Base-by-base conservation (phyloP, 129 eudicot genomes). In the Centella asiatica region DNA sequence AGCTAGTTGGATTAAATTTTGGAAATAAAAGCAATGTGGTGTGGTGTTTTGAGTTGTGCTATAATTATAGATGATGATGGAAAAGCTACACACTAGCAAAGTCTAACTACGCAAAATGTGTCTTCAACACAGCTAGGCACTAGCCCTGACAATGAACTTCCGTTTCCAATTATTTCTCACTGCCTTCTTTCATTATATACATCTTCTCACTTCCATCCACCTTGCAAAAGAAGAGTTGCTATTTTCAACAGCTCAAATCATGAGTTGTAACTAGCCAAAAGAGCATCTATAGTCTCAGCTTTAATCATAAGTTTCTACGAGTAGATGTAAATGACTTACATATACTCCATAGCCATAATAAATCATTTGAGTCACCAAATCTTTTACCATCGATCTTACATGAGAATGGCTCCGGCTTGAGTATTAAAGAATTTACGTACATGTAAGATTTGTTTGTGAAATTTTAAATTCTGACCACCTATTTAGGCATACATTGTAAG, bases 21-120 rank as follows among this genome's bases (percentile, higher is more conserved):
- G 59, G 27, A 39, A 59, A 39, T 59, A 22, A 56, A 56, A 56
- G 42, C 61, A 56, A 56, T 36, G 31, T n/a, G n/a, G n/a, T n/a
- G 40, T 17, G 47, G 12, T 44, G 47, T 42, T 8, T 14, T 5
- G 48, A 12, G 27, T 31, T 31, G 40, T n/a, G 44, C 24, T 56
- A 15, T n/a, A 29, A 56, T 56, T 28, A 15, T n/a, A n/a, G n/a
- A n/a, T n/a, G n/a, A 55, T 55, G 42, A 55, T 31, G 61, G 33
- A 57, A 57, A 57, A 57, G 45, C 45, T 31, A 36, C 1, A 20
- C 60, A n/a, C 20, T n/a, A n/a, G n/a, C n/a, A n/a, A n/a, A 56
- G 42, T 17, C 25, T 31, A 0, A 14, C 7, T 56, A 5, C 31
- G 61, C 61, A 56, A 34, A n/a, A 12, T 31, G 13, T 32, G 61